Conservation (phyloP, 306 rosid genomes). For the Astragalus membranaceus region DNA sequence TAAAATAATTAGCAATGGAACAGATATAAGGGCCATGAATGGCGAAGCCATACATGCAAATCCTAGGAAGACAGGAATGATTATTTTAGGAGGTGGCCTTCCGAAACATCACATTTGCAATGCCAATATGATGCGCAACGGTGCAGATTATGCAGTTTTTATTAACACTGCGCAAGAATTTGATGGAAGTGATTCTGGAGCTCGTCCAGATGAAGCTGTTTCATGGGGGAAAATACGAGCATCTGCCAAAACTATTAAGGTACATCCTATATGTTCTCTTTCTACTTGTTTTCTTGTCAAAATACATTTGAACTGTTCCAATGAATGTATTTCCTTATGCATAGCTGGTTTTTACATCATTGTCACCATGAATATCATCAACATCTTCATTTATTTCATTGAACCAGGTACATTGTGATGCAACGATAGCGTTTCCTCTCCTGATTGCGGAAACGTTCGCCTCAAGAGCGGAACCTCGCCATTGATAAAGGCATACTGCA, state of each 20-base stretch:
- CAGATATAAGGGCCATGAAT: conserved; percentile 88
- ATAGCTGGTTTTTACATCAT: neutral
- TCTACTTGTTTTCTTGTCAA: too few relatives aligned
- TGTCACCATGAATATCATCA: neutral
- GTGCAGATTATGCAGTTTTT: conserved; percentile 88
- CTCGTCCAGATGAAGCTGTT: conserved; percentile 89
- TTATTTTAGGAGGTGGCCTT: conserved; percentile 86
- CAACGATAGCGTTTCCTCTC: conserved; percentile 76
- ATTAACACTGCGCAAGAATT: conserved; percentile 91
- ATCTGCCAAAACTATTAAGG: conserved; percentile 90
- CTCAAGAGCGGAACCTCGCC: conserved; percentile 24
- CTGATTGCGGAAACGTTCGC: conserved; percentile 82
- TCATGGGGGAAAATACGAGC: conserved; percentile 92
- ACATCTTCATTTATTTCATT: neutral
- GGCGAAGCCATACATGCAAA: conserved; percentile 86
- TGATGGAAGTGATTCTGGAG: conserved; percentile 97
- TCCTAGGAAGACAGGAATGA: conserved; percentile 91
- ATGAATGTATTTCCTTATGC: neutral
- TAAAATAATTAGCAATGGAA: conserved; percentile 22
- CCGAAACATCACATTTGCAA: conserved; percentile 99
- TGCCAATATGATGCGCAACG: conserved; percentile 98
- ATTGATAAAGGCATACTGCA: neutral
- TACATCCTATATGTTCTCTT: conserved; percentile 12
- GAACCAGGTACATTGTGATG: conserved; percentile 80
- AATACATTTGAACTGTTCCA: too few relatives aligned